These are phyloP conservation scores for Mycena albidolilacea DNA, from an alignment of 768 basidiomycete species.

Conservation along the genomic window DNA sequence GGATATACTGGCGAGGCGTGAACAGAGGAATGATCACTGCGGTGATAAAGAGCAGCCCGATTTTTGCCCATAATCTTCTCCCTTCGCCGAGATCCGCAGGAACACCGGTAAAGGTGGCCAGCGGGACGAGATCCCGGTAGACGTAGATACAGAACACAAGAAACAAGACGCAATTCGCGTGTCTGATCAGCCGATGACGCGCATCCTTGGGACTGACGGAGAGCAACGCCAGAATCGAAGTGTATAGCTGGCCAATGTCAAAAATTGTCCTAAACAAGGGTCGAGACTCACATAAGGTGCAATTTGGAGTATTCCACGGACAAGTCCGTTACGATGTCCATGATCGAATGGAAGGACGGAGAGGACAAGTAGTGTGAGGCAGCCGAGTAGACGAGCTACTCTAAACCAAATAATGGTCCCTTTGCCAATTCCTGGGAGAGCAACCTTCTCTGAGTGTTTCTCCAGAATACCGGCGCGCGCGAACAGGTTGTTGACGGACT, in stretches of 20 bases:
- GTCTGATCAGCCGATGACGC: conserved; percentile 55
- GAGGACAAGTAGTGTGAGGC: conserved; percentile 39
- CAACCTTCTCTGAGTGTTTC: neutral
- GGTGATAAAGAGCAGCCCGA: conserved; percentile 58
- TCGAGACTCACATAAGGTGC: conserved; percentile 32
- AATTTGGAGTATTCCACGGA: conserved; percentile 7
- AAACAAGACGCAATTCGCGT: conserved; percentile 51
- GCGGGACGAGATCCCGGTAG: conserved; percentile 72
- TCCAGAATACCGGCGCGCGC: neutral
- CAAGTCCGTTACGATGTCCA: neutral
- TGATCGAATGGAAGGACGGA: conserved; percentile 14
- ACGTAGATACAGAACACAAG: conserved; percentile 59
- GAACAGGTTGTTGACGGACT: neutral
- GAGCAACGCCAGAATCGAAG: conserved; percentile 57
- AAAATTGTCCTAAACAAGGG: neutral
- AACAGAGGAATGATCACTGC: conserved; percentile 67
- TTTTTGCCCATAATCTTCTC: conserved; percentile 64
- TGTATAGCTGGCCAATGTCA: conserved; percentile 52
- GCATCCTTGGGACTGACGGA: conserved; percentile 54
- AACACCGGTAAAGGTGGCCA: conserved; percentile 63
- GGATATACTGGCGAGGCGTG: conserved; percentile 66
- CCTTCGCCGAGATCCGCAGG: conserved; percentile 66
- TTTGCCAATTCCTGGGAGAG: conserved; percentile 9
- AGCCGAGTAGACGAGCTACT: conserved; percentile 47
- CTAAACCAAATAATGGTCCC: conserved; percentile 60